Percentiles rank a stretch among this genome's conserved stretches.
These are phyloP conservation scores for Clarireedia homoeocarpa DNA, from an alignment of 2,329 filamentous ascomycete genomes.

Conservation along the genomic window DNA sequence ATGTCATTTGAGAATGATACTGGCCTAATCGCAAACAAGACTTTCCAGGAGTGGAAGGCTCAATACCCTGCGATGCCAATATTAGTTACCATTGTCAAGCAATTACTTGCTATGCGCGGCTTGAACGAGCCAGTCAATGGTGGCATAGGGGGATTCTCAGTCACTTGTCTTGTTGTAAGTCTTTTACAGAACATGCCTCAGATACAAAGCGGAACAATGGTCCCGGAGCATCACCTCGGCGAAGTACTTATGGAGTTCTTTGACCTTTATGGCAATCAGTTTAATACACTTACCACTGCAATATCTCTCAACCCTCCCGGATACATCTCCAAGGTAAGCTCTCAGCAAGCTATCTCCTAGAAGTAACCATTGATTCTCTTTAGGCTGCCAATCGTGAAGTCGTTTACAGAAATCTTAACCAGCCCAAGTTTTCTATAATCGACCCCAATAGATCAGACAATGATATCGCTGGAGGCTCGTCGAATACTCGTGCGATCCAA, in stretches of 20 bases:
- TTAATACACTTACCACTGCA: conserved; percentile 61
- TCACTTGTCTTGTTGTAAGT: conserved; percentile 88
- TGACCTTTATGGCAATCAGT: conserved; percentile 77
- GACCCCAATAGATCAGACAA: conserved; percentile 82
- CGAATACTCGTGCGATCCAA: conserved; percentile 59
- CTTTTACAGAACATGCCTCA: conserved; percentile 75
- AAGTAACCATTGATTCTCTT: not conserved
- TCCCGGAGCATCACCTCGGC: conserved; percentile 62
- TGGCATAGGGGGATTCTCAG: conserved; percentile 86
- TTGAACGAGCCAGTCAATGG: conserved; percentile 88
- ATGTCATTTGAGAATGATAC: conserved; percentile 90
- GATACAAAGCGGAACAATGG: conserved; percentile 51
- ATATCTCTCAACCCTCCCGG: conserved; percentile 70
- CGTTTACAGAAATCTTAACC: conserved; percentile 42
- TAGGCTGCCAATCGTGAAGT: conserved; percentile 27
- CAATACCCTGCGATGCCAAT: conserved; percentile 79
- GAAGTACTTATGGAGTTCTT: conserved; percentile 82
- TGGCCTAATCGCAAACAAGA: conserved; percentile 71
- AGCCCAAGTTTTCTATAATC: conserved; percentile 72
- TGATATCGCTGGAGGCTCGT: conserved; percentile 84
- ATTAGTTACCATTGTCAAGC: conserved; percentile 83
- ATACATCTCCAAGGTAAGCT: conserved; percentile 66
- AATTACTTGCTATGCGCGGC: conserved; percentile 81
- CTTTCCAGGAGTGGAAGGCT: conserved; percentile 71
- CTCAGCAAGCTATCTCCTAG: not conserved